Evolutionary conservation across 306 rosid genomes (phyloP).

Genomic region (Adenanthera pavonina): DNA sequence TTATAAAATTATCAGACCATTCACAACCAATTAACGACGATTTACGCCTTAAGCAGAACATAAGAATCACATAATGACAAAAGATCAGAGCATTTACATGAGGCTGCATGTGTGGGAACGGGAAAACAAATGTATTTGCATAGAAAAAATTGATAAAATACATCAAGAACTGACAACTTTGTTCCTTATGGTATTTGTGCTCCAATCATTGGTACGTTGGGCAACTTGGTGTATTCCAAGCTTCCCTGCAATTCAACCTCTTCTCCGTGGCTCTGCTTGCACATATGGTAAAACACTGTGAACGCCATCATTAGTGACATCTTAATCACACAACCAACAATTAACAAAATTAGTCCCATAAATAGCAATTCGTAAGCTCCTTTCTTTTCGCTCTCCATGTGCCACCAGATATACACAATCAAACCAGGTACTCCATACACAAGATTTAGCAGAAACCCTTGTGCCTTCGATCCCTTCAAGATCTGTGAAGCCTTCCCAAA

Average conservation of each 20-base stretch:
- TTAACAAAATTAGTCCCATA: background rate
- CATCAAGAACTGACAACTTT: background rate
- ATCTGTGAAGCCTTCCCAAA: slow-evolving; percentile 40
- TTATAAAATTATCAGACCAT: background rate
- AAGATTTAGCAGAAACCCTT: slow-evolving; percentile 38
- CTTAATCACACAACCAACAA: background rate
- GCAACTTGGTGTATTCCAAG: slow-evolving; percentile 12
- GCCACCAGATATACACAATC: background rate
- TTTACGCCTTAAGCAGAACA: no score
- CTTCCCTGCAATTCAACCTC: slow-evolving; percentile 37
- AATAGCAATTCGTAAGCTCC: background rate
- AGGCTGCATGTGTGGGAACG: no score
- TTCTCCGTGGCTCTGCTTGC: slow-evolving; percentile 48
- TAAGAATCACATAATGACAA: background rate
- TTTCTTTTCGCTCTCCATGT: background rate
- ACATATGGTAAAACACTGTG: slow-evolving; percentile 40
- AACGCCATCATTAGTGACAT: slow-evolving; percentile 19
- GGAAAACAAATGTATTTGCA: no score
- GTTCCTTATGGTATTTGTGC: background rate
- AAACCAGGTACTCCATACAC: background rate
- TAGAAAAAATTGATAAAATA: no score
- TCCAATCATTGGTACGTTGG: background rate
- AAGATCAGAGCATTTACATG: no score
- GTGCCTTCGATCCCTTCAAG: slow-evolving; percentile 22
- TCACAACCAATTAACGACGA: no score